Evolutionary conservation across 108 stramenopile genomes (phyloP).

Genomic region (Cyclotella distinguenda): DNA sequence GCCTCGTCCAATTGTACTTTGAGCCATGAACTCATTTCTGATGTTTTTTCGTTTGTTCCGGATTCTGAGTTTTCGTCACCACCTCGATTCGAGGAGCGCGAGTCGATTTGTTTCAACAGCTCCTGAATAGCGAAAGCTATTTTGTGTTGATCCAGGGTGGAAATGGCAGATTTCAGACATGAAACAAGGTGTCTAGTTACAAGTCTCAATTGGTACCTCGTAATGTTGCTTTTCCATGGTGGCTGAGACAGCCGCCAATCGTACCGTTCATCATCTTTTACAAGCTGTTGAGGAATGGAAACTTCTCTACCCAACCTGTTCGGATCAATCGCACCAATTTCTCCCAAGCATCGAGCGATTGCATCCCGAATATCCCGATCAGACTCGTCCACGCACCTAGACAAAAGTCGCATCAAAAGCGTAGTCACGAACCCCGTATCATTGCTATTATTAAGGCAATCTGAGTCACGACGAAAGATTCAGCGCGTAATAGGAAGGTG

Average conservation of each 20-base stretch:
- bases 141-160: constrained; percentile 78
- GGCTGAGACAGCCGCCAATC: constrained; percentile 67
- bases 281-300: constrained; percentile 31
- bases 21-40: constrained; percentile 69
- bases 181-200: constrained; percentile 73
- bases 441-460: constrained; percentile 10
- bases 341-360: constrained; percentile 75
- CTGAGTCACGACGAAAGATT: constrained; percentile 1
- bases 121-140: constrained; percentile 85
- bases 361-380: constrained; percentile 54
- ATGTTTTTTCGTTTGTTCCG: constrained; percentile 5
- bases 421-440: constrained; percentile 56
- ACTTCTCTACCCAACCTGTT: constrained; percentile 55
- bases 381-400: constrained; percentile 65
- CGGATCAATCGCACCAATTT: constrained; percentile 82
- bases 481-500: too few species aligned
- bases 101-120: constrained; percentile 52
- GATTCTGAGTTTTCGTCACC: not conserved
- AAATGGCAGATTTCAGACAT: constrained; percentile 65
- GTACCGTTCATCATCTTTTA: constrained; percentile 23
- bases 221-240: constrained; percentile 76
- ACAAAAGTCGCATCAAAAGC: constrained; percentile 64
- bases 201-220: constrained; percentile 67
- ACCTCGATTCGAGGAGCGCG: constrained; percentile 11
- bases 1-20: constrained; percentile 58